Evolutionary conservation across 2,329 filamentous ascomycete genomes (phyloP).

Genomic region (Cercospora brassicicola): DNA sequence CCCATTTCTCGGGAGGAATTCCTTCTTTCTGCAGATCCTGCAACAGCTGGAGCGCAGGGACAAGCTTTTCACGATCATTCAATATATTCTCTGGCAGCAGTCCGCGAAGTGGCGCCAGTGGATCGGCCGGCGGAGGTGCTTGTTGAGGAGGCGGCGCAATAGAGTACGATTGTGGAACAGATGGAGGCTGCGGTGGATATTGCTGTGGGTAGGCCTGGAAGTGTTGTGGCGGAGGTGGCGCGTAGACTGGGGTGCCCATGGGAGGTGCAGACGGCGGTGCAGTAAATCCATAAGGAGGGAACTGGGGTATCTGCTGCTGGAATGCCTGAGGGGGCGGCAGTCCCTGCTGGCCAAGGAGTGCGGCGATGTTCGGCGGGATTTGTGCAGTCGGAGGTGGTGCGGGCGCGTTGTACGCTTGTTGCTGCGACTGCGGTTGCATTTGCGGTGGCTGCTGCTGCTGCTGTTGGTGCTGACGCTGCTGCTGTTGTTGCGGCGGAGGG

Average conservation of each 20-base stretch:
- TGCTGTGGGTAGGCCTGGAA: slow-evolving; percentile 30
- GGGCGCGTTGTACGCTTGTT: slow-evolving; percentile 17
- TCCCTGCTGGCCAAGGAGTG: slow-evolving; percentile 30
- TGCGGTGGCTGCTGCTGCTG: slow-evolving; percentile 25
- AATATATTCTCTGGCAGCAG: slow-evolving; percentile 42
- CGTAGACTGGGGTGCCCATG: slow-evolving; percentile 22
- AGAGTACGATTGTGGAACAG: slow-evolving; percentile 39
- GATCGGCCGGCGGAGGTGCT: slow-evolving; percentile 35
- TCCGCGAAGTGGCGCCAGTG: slow-evolving; percentile 34
- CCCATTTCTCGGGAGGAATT: slow-evolving; percentile 75
- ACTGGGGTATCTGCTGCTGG: slow-evolving; percentile 18
- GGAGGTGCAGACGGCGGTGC: slow-evolving; percentile 23
- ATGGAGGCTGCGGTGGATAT: slow-evolving; percentile 37
- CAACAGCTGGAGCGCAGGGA: slow-evolving; percentile 72
- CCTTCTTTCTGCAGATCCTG: slow-evolving; percentile 74
- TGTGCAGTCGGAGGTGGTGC: slow-evolving; percentile 26
- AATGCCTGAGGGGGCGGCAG: slow-evolving; percentile 19
- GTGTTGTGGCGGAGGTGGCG: slow-evolving; percentile 20
- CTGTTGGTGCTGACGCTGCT: neutral
- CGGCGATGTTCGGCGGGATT: slow-evolving; percentile 32
- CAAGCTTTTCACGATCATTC: slow-evolving; percentile 52
- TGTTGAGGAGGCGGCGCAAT: slow-evolving; percentile 62
- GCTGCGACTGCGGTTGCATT: slow-evolving; percentile 28
- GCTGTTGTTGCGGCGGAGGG: slow-evolving; percentile 25
- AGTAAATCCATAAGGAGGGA: slow-evolving; percentile 20